Evolutionary conservation across 2,329 filamentous ascomycete genomes (phyloP), one percentile per base, ranked within the genome.

Genomic region (Colletotrichum navitas): DNA sequence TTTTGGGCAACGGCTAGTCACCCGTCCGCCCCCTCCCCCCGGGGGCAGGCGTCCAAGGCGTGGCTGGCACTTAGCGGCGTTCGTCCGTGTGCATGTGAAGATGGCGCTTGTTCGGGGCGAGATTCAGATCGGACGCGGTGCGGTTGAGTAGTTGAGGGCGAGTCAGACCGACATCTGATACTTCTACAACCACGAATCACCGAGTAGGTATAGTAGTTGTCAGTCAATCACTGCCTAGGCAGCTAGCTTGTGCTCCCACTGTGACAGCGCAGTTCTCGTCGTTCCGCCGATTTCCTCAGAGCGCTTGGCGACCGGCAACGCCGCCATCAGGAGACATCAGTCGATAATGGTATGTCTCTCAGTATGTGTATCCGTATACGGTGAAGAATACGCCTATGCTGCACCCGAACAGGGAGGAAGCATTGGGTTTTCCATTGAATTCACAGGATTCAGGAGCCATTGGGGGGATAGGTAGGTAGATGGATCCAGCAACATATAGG

Each of bases 81-180:
- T 54, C 26, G 68, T 54, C 47, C 8, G 58, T 16, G 58, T 54
- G 68, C 68, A 71, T 68, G 68, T 71, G 68, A 71, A 71, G 59
- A 68, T 39, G 68, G 49, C 63, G 36, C 63, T 68, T 71, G 56
- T 36, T 63, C 39, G 59, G 58, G 64, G 58, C 41, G 26, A 68
- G 52, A 68, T 68, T 43, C 65, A 54, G 52, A 71, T 68, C 67
- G 29, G 47, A 55, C 26, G 63, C 18, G 41, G 41, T 34, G 21
- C 51, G 54, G 36, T 29, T 45, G 52, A 36, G n/a, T 63, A 26
- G 52, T 58, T n/a, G 47, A 63, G 43, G 59, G 1, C 65, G 68
- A 71, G 59, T 68, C 68, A 71, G 64, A 71, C 63, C 36, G 52
- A 21, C 64, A 39, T 18, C 18, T 29, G 12, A 21, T 10, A 61